Evolutionary conservation across 148 eudicot genomes (phyloP).

Genomic region (Persicaria maculosa): DNA sequence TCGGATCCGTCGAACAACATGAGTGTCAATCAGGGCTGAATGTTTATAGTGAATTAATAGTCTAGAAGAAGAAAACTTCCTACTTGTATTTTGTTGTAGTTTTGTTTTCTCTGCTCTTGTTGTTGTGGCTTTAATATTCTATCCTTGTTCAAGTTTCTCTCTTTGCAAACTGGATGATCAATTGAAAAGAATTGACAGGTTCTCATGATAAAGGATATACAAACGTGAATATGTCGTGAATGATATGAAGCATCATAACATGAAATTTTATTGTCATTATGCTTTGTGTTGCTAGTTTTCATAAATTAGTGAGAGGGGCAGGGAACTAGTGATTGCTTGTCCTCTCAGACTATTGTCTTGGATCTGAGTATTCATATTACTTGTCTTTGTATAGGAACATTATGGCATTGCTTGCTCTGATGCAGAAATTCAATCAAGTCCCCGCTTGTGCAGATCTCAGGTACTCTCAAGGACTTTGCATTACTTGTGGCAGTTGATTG

Average conservation of each 20-base stretch:
- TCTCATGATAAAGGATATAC: not conserved
- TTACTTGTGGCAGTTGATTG: not conserved
- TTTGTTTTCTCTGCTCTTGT: not conserved
- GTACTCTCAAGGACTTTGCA: conserved; percentile 24
- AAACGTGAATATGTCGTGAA: not conserved
- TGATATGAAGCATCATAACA: not conserved
- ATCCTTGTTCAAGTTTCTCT: not conserved
- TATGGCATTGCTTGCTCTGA: conserved; percentile 53
- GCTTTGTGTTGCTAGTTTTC: not conserved
- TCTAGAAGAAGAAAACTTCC: not conserved
- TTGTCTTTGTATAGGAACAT: conserved; percentile 35
- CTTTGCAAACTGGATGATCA: not conserved
- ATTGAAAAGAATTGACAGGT: not conserved
- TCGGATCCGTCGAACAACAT: no score
- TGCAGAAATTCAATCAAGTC: conserved; percentile 51
- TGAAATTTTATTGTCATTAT: not conserved
- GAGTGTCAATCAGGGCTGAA: not conserved
- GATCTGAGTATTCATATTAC: not conserved
- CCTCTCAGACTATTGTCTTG: not conserved
- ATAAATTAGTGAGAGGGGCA: not conserved
- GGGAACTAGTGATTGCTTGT: not conserved
- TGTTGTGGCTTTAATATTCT: not conserved
- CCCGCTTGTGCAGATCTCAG: conserved; percentile 61
- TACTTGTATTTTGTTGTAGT: not conserved
- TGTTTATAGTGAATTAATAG: not conserved